Evolutionary conservation across 176 grass and related monocot genomes (phyloP), one percentile per base, ranked within the genome.

Genomic region (Aegilops speltoides): DNA sequence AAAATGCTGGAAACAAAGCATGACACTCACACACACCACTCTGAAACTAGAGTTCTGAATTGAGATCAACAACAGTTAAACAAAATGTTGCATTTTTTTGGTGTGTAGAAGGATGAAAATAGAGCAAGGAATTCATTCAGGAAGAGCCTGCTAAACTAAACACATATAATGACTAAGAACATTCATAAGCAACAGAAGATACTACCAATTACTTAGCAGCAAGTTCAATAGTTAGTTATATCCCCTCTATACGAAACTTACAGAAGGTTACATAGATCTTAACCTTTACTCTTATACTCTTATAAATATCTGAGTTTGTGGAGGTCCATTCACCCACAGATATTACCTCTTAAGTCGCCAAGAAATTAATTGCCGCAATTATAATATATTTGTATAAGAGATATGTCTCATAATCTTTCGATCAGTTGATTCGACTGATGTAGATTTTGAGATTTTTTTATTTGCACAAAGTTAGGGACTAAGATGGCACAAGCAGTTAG

Each of bases 1-100:
- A 87, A 60, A 33, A 67, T 34, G 16, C 86, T 11, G 85, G 69
- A 73, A 77, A 85, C 20, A 28, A 77, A 38, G 28, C 41, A 57
- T 50, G 16, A 12, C 8, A 68, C 13, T 40, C 28, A 38, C 40
- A 69, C n/a, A 84, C 9, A 41, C 4, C 5, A 43, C 9, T 10
- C 79, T 33, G 10, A 68, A 45, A 7, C 31, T 66, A 56, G 20
- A 36, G 29, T 36, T 45, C n/a, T 89, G 6, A 84, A 83, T 17
- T 48, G 32, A 36, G 6, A 25, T 83, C 50, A 79, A 79, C 12
- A 67, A n/a, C 74, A 80, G 23, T 41, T 36, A 24, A 26, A 41
- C 20, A 41, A 68, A 52, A 20, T 10, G 52, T 8, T 71, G 23
- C 10, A 73, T 22, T 71, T 7, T 28, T 77, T 77, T 14, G 68